Conservation (phyloP, 257 asterid genomes). For the Euphrasia confusa region DNA sequence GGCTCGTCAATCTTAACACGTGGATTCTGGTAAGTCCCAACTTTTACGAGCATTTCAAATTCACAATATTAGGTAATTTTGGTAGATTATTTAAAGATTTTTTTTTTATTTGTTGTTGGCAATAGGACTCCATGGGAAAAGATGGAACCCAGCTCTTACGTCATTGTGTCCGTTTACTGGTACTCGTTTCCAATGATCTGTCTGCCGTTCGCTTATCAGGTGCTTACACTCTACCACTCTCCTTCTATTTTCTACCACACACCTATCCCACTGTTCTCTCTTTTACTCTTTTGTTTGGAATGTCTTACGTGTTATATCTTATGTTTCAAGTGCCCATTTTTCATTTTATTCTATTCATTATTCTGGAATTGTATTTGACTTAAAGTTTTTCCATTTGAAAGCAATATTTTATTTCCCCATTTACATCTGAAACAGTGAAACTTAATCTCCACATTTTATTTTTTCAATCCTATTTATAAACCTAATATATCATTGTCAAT, state of each 20-base stretch:
- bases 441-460: too few relatives aligned
- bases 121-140: constrained; percentile 96
- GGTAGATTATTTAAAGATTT: constrained; percentile 5
- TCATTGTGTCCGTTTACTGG: constrained; percentile 90
- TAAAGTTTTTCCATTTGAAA: neutral
- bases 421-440: too few relatives aligned
- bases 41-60: constrained; percentile 19
- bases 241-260: constrained; percentile 11
- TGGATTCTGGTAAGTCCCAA: constrained; percentile 79
- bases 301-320: constrained; percentile 6
- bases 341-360: neutral
- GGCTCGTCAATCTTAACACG: constrained; percentile 78
- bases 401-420: too few relatives aligned
- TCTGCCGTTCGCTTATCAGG: constrained; percentile 95
- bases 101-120: constrained; percentile 20
- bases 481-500: too few relatives aligned
- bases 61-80: constrained; percentile 9
- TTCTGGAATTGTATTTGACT: neutral
- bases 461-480: too few relatives aligned
- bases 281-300: constrained; percentile 13
- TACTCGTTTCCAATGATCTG: constrained; percentile 79
- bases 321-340: neutral
- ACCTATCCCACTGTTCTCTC: constrained; percentile 1
- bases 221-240: constrained; percentile 27
- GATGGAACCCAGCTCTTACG: constrained; percentile 99